Base-by-base conservation (phyloP, 2,329 filamentous ascomycete genomes). In the Colletotrichum sp. region DNA sequence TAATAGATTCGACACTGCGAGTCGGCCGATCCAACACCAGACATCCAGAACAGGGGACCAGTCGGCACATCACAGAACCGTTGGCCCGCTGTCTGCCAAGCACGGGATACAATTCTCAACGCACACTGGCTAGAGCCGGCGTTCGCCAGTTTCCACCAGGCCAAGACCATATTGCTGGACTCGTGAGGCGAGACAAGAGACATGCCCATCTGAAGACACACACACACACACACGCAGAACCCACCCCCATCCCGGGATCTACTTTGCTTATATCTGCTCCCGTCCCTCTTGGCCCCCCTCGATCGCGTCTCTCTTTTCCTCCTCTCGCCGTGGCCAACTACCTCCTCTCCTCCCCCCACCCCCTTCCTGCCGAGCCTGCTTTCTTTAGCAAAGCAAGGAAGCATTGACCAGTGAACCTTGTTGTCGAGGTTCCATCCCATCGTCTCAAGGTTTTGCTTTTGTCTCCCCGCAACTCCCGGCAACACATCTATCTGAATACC, bases 241-340 rank as follows among this genome's bases (percentile, higher is more conserved):
- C 70, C 64, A 57, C 73, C 64, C 39, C 73, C 66, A 68, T 72
- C 69, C 63, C 55, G 39, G 73, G 14, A 75, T 75, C 65, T 57
- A 32, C 60, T 66, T 67, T 57, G 69, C 64, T 76, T 76, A 76
- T 74, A 76, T 76, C 59, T 75, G 74, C 70, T 76, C 65, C 52
- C 59, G 59, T 76, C 74, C 74, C 74, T 66, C 65, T 74, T 65
- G 59, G 34, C 65, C 34, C 43, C 43, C 43, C n/a, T 63, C 61
- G 57, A 55, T 66, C 34, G 5, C 18, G 16, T 39, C 48, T 18
- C 16, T 14, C 21, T 9, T 30, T 30, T 39, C 28, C 39, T 75
- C 30, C 43, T 69, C 28, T 48, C 39, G 70, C 36, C 32, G 70
- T 73, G 73, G 70, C 59, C 73, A 73, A 30, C 61, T 16, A 34